Evolutionary conservation across 768 basidiomycete genomes (phyloP), one percentile per base, ranked within the genome.

Genomic region (Pisolithus microcarpus): DNA sequence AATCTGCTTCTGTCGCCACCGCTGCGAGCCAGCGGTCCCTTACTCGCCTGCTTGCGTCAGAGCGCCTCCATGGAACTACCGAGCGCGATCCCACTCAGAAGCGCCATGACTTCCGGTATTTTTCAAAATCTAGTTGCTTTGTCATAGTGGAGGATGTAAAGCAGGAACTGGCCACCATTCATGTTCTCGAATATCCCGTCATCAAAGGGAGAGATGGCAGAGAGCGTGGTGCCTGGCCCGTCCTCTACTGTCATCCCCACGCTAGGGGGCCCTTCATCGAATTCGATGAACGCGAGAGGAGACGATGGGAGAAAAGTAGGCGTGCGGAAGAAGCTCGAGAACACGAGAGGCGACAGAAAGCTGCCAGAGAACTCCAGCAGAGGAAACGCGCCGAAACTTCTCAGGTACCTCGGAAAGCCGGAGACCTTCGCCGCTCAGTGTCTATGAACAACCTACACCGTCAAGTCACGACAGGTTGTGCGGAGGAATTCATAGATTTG

Each of bases 31-130:
- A 75, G 52, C 77, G 73, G 38, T 73, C 78, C 51, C 73, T 88
- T 26, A 78, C 76, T 11, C 79, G 75, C 31, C 74, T 88, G 16
- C 71, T 91, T 39, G 82, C 90, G 58, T 84, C 86, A 18, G 96
- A 98, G 65, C 84, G 83, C 54, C 67, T 89, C 38, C 82, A 91
- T 56, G 96, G 96, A 43, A 76, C 76, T 3, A 84, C 81, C 16
- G 96, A 99, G 71, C 88, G 95, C 43, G 96, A 99, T 69, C 85
- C 91, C 1, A 84, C 80, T 18, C 88, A 93, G 55, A 89, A 81
- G 55, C 82, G 93, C 46, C 84, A 87, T 56, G 92, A 94, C 66
- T 91, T 82, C 62, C 80, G 78, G 51, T 99, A 98, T 65, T 98
- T 98, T 67, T 69, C 79, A 16, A 80, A 82, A 38, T 75, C 76